These are phyloP conservation scores for Rostrohypoxylon terebratum DNA, from an alignment of 495 filamentous ascomycete genomes.

Conservation along the genomic window DNA sequence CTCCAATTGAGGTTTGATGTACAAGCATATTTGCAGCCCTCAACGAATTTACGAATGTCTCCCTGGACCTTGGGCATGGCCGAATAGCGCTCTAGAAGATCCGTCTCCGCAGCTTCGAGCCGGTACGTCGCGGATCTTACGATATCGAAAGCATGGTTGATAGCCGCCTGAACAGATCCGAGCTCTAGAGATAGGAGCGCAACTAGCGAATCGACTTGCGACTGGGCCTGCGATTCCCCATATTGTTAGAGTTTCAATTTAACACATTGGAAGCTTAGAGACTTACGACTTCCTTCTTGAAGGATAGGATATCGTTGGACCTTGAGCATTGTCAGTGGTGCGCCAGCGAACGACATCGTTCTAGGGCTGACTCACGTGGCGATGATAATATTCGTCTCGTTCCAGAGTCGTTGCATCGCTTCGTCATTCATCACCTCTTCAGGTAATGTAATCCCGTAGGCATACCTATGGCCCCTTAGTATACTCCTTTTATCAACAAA, in stretches of 20 bases:
- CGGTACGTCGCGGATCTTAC: conserved; percentile 30
- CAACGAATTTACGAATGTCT: conserved; percentile 35
- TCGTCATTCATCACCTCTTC: conserved; percentile 18
- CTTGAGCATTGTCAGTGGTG: conserved; percentile 2
- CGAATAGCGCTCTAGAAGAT: conserved; percentile 28
- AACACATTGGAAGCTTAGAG: not conserved
- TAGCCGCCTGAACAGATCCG: conserved; percentile 29
- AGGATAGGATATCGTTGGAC: conserved; percentile 30
- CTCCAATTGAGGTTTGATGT: conserved; percentile 47
- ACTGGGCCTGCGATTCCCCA: conserved; percentile 34
- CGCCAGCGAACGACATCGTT: not conserved
- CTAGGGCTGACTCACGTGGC: not conserved
- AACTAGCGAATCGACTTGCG: conserved; percentile 23
- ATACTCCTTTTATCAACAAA: not conserved
- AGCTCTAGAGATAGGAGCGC: conserved; percentile 33
- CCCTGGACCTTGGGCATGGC: conserved; percentile 17
- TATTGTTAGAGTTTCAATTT: not conserved
- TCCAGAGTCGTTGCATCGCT: conserved; percentile 20
- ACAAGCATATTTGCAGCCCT: conserved; percentile 43
- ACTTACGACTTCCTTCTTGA: conserved; percentile 36
- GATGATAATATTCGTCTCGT: conserved; percentile 16
- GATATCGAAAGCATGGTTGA: conserved; percentile 28
- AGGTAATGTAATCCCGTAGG: conserved; percentile 17
- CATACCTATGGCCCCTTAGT: conserved; percentile 15
- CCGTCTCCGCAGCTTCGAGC: conserved; percentile 28